Evolutionary conservation across 1,284 basidiomycete genomes (phyloP), one percentile per base, ranked within the genome.

Genomic region (Earliella scabrosa): DNA sequence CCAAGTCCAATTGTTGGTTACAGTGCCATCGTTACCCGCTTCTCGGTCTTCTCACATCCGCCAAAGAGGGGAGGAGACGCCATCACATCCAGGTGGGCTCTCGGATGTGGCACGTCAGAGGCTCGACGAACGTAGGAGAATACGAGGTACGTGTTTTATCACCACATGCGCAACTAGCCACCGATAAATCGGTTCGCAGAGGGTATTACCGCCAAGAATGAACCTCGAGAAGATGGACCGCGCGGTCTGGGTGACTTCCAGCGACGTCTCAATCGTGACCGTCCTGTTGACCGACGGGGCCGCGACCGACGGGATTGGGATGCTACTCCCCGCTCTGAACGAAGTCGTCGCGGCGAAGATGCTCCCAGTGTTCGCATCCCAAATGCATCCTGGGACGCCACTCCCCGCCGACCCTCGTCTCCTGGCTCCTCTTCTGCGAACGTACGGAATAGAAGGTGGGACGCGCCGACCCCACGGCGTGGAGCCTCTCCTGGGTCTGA

Each of bases 31-130:
- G 27, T 67, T 95, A 10, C 91, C 90, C 54, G 76, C 80, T 52
- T 73, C 80, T 16, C 81, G 86, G 41, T 73, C 77, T 13, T 77
- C 76, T 35, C 84, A 89, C 64, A 71, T 81, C 2, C 83, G 95
- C 11, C 86, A 92, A 58, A 77, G 90, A 63, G 91, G 87, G 0
- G 90, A 92, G 63, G 95, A 97, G 63, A 98, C 95, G 0, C 95
- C 95, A 0, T 96, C 95, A n/a, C 92, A 96, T 69, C 89, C 92
- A 1, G 90, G 92, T 45, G 96, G 95, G 11, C 75, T 98, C 27
- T 91, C 91, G 0, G 89, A 93, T 24, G 74, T 77, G 1, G 93
- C 89, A 9, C 79, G 87, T 24, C 79, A 82, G 63, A 76, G 82
- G 57, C 72, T 97, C 27, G 93, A 95, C 52, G 94, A 95, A 58